Conservation (phyloP, 2,329 filamentous ascomycete species). For the Venturia pyrina region DNA sequence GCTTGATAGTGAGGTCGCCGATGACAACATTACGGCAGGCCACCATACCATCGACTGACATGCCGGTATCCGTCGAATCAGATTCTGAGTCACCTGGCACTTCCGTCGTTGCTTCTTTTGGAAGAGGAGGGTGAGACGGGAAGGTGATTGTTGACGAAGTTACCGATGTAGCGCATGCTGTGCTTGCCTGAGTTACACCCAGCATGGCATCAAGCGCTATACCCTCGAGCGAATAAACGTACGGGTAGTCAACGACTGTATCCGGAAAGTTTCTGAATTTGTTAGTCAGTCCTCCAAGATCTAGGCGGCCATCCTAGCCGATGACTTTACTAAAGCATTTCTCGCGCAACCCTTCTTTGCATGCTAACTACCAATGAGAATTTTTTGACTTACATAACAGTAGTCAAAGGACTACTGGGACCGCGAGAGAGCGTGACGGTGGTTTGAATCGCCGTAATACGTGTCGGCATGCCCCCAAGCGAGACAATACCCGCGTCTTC, state of each 20-base stretch:
- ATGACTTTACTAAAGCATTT: background rate
- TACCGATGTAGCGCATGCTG: background rate
- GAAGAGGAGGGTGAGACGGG: background rate
- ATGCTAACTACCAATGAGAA: too few relatives aligned
- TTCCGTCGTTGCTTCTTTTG: background rate
- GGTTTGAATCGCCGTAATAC: background rate
- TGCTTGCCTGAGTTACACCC: background rate
- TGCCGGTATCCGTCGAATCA: background rate
- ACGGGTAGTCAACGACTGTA: background rate
- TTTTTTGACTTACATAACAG: background rate
- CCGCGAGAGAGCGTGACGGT: background rate
- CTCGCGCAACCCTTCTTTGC: background rate
- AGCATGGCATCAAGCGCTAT: background rate
- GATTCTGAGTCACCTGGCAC: background rate
- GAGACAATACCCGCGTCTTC: background rate
- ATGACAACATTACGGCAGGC: background rate
- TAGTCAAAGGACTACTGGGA: background rate
- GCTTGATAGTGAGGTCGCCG: background rate
- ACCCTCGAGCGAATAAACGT: background rate
- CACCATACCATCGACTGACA: background rate
- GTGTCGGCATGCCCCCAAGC: background rate
- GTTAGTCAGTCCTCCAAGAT: background rate
- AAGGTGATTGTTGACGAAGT: background rate
- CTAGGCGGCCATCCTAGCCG: background rate
- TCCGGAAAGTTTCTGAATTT: background rate